Conservation (phyloP, 176 grass and related monocot species). For the Rhynchospora breviuscula region DNA sequence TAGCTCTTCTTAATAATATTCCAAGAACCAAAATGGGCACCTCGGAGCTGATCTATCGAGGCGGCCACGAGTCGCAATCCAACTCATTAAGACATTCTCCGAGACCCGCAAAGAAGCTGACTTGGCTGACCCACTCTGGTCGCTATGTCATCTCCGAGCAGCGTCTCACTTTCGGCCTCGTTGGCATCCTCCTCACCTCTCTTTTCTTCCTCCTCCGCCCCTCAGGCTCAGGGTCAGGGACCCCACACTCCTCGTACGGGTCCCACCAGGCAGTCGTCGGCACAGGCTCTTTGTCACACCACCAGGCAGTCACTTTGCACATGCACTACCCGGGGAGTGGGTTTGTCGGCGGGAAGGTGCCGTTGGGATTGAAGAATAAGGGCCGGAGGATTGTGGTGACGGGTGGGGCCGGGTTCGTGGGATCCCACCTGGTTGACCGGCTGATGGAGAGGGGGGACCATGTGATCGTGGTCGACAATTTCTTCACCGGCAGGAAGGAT, state of each 20-base stretch:
- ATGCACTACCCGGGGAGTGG: conserved; percentile 39
- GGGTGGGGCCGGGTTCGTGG: conserved; percentile 84
- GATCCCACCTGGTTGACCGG: conserved; percentile 85
- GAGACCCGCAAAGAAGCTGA: conserved; percentile 54
- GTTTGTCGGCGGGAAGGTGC: conserved; percentile 40
- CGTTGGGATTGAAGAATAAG: conserved; percentile 78
- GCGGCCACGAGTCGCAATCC: conserved; percentile 23
- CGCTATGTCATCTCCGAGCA: conserved; percentile 59
- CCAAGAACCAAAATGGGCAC: conserved; percentile 36
- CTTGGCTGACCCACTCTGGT: conserved; percentile 46
- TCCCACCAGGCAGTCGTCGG: background rate
- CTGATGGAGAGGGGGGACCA: conserved; percentile 68
- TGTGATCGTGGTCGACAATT: conserved; percentile 96
- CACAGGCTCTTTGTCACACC: background rate
- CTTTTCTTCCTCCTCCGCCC: conserved; percentile 43
- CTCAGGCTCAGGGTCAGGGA: background rate
- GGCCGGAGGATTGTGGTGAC: conserved; percentile 74
- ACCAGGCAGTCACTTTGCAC: conserved; percentile 18
- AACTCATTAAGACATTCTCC: conserved; percentile 24
- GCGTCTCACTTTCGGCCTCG: conserved; percentile 65
- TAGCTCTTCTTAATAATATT: too few relatives aligned
- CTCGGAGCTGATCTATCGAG: conserved; percentile 79
- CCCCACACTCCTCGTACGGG: background rate
- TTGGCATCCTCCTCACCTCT: conserved; percentile 57
- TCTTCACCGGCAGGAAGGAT: conserved; percentile 93